These are phyloP conservation scores for Postia placenta DNA, from an alignment of 768 basidiomycete species.

Conservation along the genomic window DNA sequence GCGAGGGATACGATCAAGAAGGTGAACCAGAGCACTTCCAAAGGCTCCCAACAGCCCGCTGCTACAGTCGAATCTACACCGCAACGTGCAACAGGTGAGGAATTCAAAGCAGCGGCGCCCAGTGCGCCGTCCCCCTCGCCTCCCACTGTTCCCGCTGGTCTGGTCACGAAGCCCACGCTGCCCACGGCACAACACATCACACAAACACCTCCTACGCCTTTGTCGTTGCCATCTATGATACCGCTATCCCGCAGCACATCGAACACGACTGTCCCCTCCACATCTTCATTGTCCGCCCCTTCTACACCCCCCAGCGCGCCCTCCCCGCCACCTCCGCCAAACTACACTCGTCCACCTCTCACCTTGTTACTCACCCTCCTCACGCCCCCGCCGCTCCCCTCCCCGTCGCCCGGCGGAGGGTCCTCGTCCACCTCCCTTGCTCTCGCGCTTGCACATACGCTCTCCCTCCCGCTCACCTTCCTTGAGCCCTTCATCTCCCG, in stretches of 20 bases:
- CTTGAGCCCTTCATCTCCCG: constrained; percentile 21
- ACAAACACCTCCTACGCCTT: constrained; percentile 6
- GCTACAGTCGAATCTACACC: background rate
- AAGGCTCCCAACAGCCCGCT: background rate
- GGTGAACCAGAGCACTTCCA: constrained; percentile 39
- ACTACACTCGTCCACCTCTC: constrained; percentile 18
- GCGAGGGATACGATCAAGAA: constrained; percentile 57
- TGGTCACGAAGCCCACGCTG: background rate
- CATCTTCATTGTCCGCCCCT: background rate
- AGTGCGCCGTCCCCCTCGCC: background rate
- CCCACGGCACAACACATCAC: background rate
- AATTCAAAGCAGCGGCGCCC: background rate
- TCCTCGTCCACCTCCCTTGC: constrained; percentile 9
- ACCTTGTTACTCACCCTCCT: constrained; percentile 23
- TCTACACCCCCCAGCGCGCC: constrained; percentile 4
- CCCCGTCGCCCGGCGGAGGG: constrained; percentile 25
- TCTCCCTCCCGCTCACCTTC: constrained; percentile 16
- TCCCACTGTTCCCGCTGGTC: background rate
- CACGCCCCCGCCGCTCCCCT: constrained; percentile 9
- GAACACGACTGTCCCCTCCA: background rate
- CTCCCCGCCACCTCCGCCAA: constrained; percentile 11
- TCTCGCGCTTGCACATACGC: constrained; percentile 20
- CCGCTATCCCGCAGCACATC: constrained; percentile 4
- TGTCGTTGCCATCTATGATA: constrained; percentile 4
- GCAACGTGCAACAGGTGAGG: background rate